Evolutionary conservation across 106 monocot genomes (phyloP).

Genomic region (Amphibolis antarctica): DNA sequence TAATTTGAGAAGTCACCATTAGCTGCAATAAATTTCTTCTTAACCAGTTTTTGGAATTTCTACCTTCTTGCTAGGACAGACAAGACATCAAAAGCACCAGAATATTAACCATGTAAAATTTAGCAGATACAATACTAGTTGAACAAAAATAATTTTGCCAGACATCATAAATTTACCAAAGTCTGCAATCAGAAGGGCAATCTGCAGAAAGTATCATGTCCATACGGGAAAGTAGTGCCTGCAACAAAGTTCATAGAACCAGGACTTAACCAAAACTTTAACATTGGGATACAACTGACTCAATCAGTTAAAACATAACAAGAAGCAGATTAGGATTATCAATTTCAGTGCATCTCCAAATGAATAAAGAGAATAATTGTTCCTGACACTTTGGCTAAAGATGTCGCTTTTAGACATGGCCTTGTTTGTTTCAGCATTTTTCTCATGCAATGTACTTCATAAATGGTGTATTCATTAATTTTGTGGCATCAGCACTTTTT

Average conservation of each 20-base stretch:
- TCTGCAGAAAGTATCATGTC: constrained; percentile 64
- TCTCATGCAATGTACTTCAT: no score
- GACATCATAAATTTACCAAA: constrained; percentile 46
- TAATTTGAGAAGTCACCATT: no score
- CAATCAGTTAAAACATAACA: not conserved
- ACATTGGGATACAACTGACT: not conserved
- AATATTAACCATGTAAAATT: not conserved
- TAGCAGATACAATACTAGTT: not conserved
- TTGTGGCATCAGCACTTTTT: no score
- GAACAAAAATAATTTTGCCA: not conserved
- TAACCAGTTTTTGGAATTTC: no score
- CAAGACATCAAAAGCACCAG: no score
- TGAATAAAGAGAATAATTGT: not conserved
- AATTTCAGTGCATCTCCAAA: not conserved
- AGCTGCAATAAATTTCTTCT: no score
- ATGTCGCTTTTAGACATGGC: no score
- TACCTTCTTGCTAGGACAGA: no score
- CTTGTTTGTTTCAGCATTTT: no score
- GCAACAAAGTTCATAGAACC: constrained; percentile 14
- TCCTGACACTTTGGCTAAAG: no score
- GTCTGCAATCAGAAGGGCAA: constrained; percentile 40
- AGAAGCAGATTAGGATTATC: not conserved
- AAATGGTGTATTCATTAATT: no score
- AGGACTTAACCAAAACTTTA: not conserved
- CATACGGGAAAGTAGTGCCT: constrained; percentile 49